Evolutionary conservation across 2,329 filamentous ascomycete species (phyloP).

Genomic region (Calonectria pteridis): DNA sequence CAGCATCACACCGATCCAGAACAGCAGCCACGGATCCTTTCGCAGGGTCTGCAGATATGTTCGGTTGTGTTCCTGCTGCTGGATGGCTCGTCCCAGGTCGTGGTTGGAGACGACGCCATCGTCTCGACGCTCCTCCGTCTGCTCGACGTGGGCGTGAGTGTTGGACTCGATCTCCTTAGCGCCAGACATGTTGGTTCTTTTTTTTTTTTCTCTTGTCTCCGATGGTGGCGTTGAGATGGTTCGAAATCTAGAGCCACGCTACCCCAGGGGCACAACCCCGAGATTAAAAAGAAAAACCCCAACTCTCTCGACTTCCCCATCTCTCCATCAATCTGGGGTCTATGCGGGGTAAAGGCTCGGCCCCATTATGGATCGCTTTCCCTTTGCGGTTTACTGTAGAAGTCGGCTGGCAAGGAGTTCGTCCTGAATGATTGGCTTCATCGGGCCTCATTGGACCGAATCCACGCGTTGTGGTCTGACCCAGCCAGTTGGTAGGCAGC

Average conservation of each 20-base stretch:
- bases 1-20: slow-evolving; percentile 48
- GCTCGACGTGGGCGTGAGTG: background rate
- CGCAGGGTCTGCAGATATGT: slow-evolving; percentile 42
- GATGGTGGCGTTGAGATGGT: background rate
- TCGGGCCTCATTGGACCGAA: background rate
- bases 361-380: background rate
- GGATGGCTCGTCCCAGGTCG: slow-evolving; percentile 42
- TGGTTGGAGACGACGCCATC: slow-evolving; percentile 1
- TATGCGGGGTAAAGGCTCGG: background rate
- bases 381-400: background rate
- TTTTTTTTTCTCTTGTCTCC: background rate
- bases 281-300: background rate
- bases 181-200: background rate
- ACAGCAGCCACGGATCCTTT: slow-evolving; percentile 44
- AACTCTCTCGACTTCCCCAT: background rate
- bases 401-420: background rate
- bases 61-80: slow-evolving; percentile 45
- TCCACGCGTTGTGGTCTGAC: background rate
- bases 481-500: background rate
- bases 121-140: background rate
- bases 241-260: background rate
- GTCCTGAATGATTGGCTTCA: background rate
- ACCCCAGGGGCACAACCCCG: background rate
- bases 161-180: background rate
- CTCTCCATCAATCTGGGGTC: background rate